Evolutionary conservation across 345 rosid species (phyloP), one percentile per base, ranked within the genome.

Genomic region (Hibiscus tridactylites): DNA sequence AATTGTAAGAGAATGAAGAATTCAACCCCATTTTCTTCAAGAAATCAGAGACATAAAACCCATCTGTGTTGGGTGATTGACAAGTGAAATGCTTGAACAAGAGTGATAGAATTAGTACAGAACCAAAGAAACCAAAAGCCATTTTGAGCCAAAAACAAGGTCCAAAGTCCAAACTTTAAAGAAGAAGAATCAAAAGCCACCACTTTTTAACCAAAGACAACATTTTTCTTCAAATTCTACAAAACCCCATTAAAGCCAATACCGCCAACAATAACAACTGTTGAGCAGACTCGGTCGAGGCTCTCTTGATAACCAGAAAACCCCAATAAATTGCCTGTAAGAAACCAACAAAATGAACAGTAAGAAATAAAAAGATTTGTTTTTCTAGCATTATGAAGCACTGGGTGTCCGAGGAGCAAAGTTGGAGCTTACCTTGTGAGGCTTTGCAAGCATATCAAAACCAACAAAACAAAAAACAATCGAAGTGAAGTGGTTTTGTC

Each of bases 11-110:
- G 65, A 74, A 71, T 71, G 81, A 42, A 77, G 88, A 82, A 47
- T 65, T 46, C 58, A 74, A 73, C 11, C 87, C 83, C 96, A 85
- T 91, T 53, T 88, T 79, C 57, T 82, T 83, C 61, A 88, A 78
- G 75, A 94, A 90, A 58, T 86, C 87, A 72, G 94, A 86, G 56
- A 94, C 80, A 78, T 67, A 88, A 79, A 71, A 94, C 68, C 80
- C 96, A 88, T 94, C 98, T 59, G 97, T 88, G 74, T 94, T 94
- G 71, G 97, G 96, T 68, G 83, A 83, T 84, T 87, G 96, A 81
- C 85, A 85, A 75, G 73, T 53, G 47, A 83, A 58, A 65, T 82
- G 86, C 71, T 83, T 85, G 57, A 87, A 82, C 65, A 85, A 81
- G 76, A 92, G 68, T 59, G 90, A 57, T 74, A 93, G 81, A 83